Evolutionary conservation across 2,329 filamentous ascomycete species (phyloP), one percentile per base, ranked within the genome.

Genomic region (Cladosporium sp.): DNA sequence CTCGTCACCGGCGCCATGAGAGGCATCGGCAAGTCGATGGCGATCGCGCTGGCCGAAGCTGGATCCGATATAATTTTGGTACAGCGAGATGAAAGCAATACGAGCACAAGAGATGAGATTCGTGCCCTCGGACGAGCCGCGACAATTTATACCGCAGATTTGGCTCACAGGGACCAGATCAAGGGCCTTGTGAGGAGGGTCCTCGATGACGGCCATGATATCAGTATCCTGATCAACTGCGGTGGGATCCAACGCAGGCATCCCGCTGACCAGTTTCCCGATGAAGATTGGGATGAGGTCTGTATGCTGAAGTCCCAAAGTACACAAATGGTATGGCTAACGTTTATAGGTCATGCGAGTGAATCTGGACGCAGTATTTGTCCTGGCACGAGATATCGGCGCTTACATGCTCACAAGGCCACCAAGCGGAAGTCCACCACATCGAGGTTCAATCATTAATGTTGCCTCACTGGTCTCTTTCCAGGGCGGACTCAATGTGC

Each of bases 401-500:
- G 88, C 88, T 15, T 90, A 93, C 80, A 92, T 95, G 87, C 87
- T 95, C 32, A 76, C 78, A 1, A 86, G 88, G 41, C 71, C 75
- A 4, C 73, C 80, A 0, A 74, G 79, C 70, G 57, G 36, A 2
- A 30, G 12, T 32, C 36, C 34, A 18, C 72, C 80, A 32, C 84
- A 83, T 4, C 81, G 86, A 66, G 91, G 91, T 28, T 85, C 84
- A 74, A 90, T 97, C 80, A 90, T 97, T 82, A 97, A 96, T 80
- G 88, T 96, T 65, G 92, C 89, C 12, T 91, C 87, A 14, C 85
- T 97, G 49, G 85, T 96, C 44, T 88, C 87, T 57, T 94, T 94
- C 83, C 91, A 96, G 76, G 93, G 93, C 64, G 93, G 93, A 0
- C 84, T 97, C 70, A 96, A 90, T 0, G 92, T 97, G 1, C 92